Conservation (phyloP, 495 filamentous ascomycete species). For the Daldinia decipiens region DNA sequence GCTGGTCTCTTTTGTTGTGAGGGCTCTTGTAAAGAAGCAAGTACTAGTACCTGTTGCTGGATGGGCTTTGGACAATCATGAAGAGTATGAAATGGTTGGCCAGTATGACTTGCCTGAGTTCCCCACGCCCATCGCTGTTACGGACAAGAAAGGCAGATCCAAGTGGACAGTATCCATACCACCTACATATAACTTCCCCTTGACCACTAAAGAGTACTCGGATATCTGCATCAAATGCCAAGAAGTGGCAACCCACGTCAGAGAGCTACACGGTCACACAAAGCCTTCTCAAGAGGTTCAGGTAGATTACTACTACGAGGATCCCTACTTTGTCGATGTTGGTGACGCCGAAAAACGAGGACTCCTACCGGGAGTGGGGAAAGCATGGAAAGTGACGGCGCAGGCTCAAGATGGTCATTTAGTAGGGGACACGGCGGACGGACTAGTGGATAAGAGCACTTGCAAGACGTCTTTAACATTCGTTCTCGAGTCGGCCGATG, state of each 20-base stretch:
- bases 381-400: conserved; percentile 42
- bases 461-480: conserved; percentile 77
- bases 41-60: conserved; percentile 43
- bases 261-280: conserved; percentile 55
- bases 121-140: conserved; percentile 68
- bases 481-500: conserved; percentile 71
- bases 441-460: conserved; percentile 54
- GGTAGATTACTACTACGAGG: conserved; percentile 65
- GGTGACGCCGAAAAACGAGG: conserved; percentile 68
- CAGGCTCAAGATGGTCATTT: conserved; percentile 46
- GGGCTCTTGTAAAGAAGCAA: conserved; percentile 45
- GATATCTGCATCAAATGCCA: conserved; percentile 69
- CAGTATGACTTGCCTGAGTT: conserved; percentile 62
- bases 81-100: conserved; percentile 62
- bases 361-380: conserved; percentile 56
- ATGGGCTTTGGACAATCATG: conserved; percentile 47
- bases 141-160: conserved; percentile 63
- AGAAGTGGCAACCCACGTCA: conserved; percentile 62
- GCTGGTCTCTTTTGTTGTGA: conserved; percentile 26
- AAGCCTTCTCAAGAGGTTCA: conserved; percentile 54
- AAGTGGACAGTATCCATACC: conserved; percentile 81
- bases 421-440: conserved; percentile 51
- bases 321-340: conserved; percentile 74
- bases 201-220: conserved; percentile 66
- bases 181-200: conserved; percentile 63